Percentiles rank a stretch among this genome's conserved stretches.
Evolutionary conservation across 2,329 filamentous ascomycete species (phyloP).

Genomic region (Pseudogymnoascus sp.): DNA sequence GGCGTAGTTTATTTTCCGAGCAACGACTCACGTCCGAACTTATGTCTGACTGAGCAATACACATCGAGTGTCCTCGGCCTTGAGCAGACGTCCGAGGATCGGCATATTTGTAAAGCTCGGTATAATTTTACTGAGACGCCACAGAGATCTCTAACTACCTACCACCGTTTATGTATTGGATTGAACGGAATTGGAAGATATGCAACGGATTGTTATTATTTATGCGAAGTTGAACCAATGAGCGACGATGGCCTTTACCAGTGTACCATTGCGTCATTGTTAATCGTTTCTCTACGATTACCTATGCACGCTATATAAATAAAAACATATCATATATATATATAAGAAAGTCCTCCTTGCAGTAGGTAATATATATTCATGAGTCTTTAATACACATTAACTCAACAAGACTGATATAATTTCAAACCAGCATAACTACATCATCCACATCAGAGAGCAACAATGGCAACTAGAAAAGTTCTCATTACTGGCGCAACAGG

Average conservation of each 20-base stretch:
- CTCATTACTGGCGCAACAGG: conserved; percentile 34
- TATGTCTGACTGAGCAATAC: not conserved
- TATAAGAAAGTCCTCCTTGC: not conserved
- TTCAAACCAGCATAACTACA: not conserved
- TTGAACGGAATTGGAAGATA: not conserved
- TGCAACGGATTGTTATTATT: too few species aligned
- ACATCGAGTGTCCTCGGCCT: not conserved
- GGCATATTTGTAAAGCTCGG: not conserved
- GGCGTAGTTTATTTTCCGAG: not conserved
- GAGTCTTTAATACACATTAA: not conserved
- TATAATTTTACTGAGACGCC: not conserved
- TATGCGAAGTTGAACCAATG: too few species aligned
- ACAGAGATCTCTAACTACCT: not conserved
- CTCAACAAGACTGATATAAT: not conserved
- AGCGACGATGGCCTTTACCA: not conserved
- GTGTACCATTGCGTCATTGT: not conserved
- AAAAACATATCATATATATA: not conserved
- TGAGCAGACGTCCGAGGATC: not conserved
- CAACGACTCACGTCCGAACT: not conserved
- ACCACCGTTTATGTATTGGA: not conserved
- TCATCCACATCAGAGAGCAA: not conserved
- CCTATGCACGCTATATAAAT: not conserved
- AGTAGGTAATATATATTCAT: not conserved
- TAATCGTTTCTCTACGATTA: not conserved
- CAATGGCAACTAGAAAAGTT: conserved; percentile 14